These are phyloP conservation scores for Suhomyces maxii DNA, from an alignment of 1,139 yeast genomes.

Conservation along the genomic window DNA sequence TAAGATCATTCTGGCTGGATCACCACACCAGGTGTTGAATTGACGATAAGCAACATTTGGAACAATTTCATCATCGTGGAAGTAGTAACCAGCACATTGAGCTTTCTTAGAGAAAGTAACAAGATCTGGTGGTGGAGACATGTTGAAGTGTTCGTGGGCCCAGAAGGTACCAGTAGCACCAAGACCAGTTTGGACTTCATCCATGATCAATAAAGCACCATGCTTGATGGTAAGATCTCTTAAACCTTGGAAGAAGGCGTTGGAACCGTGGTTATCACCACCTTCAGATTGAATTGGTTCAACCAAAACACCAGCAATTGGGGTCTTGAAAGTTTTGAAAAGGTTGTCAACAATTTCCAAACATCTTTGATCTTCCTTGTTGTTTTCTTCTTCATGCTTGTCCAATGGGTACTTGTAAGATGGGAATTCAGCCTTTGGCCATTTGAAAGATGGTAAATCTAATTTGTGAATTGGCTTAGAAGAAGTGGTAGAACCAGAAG, in stretches of 20 bases:
- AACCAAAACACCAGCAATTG: constrained; percentile 73
- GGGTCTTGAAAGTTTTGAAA: constrained; percentile 56
- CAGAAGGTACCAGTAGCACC: constrained; percentile 84
- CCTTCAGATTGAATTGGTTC: constrained; percentile 89
- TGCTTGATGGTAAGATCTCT: constrained; percentile 68
- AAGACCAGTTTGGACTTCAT: constrained; percentile 86
- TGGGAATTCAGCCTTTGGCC: constrained; percentile 89
- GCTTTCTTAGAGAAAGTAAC: constrained; percentile 84
- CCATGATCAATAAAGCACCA: constrained; percentile 70
- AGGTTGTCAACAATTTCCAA: constrained; percentile 57
- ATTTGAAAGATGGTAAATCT: constrained; percentile 79
- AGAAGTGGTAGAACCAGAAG: constrained; percentile 74
- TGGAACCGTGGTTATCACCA: constrained; percentile 83
- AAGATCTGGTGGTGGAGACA: constrained; percentile 73
- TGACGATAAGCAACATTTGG: constrained; percentile 78
- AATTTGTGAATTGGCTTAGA: constrained; percentile 83
- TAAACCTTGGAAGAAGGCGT: constrained; percentile 73
- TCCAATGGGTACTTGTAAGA: constrained; percentile 71
- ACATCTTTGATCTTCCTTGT: constrained; percentile 67
- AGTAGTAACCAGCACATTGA: constrained; percentile 85
- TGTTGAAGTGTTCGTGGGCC: constrained; percentile 83
- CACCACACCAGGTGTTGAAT: constrained; percentile 92
- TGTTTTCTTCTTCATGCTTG: constrained; percentile 53
- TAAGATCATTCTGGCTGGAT: constrained; percentile 74
- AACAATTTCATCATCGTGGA: constrained; percentile 65